Evolutionary conservation across 2,329 filamentous ascomycete species (phyloP).

Genomic region (Aspergillus awamori): DNA sequence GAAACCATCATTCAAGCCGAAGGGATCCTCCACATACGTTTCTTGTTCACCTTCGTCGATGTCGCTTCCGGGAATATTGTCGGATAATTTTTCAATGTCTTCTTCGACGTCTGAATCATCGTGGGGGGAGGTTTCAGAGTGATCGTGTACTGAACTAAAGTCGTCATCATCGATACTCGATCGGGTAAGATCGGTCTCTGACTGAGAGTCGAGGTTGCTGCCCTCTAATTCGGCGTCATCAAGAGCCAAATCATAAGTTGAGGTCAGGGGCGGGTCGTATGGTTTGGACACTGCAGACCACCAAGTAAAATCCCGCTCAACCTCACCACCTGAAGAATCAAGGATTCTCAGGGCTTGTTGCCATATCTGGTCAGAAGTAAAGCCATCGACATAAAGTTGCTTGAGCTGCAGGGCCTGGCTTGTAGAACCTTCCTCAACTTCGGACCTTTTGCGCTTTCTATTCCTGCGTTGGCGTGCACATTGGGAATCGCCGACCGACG

Average conservation of each 20-base stretch:
- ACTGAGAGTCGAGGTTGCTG: slow-evolving; percentile 19
- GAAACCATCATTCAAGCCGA: slow-evolving; percentile 94
- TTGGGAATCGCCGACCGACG: slow-evolving; percentile 73
- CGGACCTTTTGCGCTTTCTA: slow-evolving; percentile 75
- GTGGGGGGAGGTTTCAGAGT: slow-evolving; percentile 13
- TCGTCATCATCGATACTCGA: slow-evolving; percentile 21
- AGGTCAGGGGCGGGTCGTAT: not conserved
- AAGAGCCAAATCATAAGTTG: slow-evolving; percentile 11
- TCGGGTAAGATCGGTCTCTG: slow-evolving; percentile 19
- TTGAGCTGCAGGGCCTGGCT: slow-evolving; percentile 70
- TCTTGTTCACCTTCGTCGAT: slow-evolving; percentile 42
- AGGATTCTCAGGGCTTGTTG: slow-evolving; percentile 88
- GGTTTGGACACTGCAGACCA: slow-evolving; percentile 27
- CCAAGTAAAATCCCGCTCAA: slow-evolving; percentile 52
- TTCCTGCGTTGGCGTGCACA: slow-evolving; percentile 66
- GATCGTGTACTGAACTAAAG: slow-evolving; percentile 3
- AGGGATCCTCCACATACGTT: slow-evolving; percentile 69
- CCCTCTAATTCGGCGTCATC: slow-evolving; percentile 21
- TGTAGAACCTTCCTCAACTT: slow-evolving; percentile 50
- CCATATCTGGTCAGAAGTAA: slow-evolving; percentile 88
- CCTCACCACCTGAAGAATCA: slow-evolving; percentile 61
- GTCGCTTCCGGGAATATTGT: slow-evolving; percentile 24
- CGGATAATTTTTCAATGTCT: slow-evolving; percentile 13
- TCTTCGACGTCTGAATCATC: slow-evolving; percentile 16
- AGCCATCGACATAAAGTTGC: slow-evolving; percentile 83